Percentiles rank a stretch among this genome's conserved stretches.
Conservation (phyloP, 495 filamentous ascomycete genomes). For the Hypoxylon rickii region DNA sequence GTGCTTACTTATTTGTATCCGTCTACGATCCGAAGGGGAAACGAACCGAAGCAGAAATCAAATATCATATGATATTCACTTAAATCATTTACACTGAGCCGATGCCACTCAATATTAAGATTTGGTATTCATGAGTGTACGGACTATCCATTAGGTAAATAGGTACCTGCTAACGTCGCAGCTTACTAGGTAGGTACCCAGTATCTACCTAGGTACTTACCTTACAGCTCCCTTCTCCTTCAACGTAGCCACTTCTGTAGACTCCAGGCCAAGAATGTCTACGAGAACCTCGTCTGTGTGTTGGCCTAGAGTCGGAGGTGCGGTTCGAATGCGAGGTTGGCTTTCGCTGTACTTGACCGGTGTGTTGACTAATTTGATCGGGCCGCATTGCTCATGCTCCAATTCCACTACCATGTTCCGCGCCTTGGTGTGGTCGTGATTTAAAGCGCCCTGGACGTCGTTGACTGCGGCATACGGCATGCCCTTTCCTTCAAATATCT, state of each 20-base stretch:
- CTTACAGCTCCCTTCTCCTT: slow-evolving; percentile 71
- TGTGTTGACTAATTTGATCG: slow-evolving; percentile 90
- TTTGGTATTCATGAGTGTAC: background rate
- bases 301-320: slow-evolving; percentile 86
- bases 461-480: slow-evolving; percentile 97
- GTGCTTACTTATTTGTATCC: too few species aligned
- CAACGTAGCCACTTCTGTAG: slow-evolving; percentile 64
- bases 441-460: slow-evolving; percentile 81
- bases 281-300: slow-evolving; percentile 87
- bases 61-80: too few species aligned
- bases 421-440: slow-evolving; percentile 84
- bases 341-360: slow-evolving; percentile 93
- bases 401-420: slow-evolving; percentile 87
- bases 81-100: too few species aligned
- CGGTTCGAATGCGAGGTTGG: slow-evolving; percentile 72
- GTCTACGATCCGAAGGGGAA: too few species aligned
- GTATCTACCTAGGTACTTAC: too few species aligned
- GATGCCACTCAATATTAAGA: too few species aligned
- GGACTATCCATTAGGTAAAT: background rate
- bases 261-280: slow-evolving; percentile 66
- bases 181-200: too few species aligned
- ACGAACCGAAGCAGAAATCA: too few species aligned
- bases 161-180: too few species aligned
- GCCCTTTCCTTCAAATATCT: slow-evolving; percentile 83
- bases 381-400: slow-evolving; percentile 79